Percentiles rank a stretch among this genome's conserved stretches.
phyloP scores from a whole-genome alignment of 1,139 yeast species.

The Chernovozyma sophiae-reginae region DNA sequence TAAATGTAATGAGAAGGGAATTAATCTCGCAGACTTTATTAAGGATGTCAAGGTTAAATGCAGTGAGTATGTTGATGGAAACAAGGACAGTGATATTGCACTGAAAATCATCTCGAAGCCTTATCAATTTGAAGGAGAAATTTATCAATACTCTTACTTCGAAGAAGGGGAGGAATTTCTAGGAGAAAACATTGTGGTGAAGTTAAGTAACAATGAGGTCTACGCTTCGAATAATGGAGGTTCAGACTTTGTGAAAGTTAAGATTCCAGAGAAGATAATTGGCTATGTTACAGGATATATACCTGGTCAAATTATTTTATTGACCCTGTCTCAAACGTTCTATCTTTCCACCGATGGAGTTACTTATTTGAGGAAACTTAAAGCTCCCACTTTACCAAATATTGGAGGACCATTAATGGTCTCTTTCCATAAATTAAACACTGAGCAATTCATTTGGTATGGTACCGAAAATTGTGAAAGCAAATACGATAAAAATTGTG shows the following conservation, averaged over 20 bases:
- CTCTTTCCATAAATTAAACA: conserved; percentile 54
- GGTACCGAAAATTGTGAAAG: conserved; percentile 59
- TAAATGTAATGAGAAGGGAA: conserved; percentile 35
- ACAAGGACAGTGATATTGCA: conserved; percentile 21
- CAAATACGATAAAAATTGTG: conserved; percentile 43
- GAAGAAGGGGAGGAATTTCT: conserved; percentile 36
- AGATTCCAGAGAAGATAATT: conserved; percentile 44
- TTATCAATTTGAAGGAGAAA: conserved; percentile 37
- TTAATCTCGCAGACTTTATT: conserved; percentile 23
- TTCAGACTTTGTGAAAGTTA: conserved; percentile 46
- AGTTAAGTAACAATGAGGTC: conserved; percentile 48
- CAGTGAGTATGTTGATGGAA: conserved; percentile 27
- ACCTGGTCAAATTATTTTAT: conserved; percentile 60
- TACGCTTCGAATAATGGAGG: conserved; percentile 83
- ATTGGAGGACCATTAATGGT: conserved; percentile 34
- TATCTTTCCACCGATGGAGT: conserved; percentile 71
- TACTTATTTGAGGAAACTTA: conserved; percentile 38
- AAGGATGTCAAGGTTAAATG: conserved; percentile 24
- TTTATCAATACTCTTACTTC: conserved; percentile 57
- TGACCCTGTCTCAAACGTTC: conserved; percentile 49
- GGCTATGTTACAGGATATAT: conserved; percentile 58
- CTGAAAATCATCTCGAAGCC: conserved; percentile 1
- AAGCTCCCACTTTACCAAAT: conserved; percentile 51
- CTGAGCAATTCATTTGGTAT: conserved; percentile 64
- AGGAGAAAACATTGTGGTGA: conserved; percentile 72